Conservation (phyloP, 176 grass and related monocot species). For the Musa itinerans region DNA sequence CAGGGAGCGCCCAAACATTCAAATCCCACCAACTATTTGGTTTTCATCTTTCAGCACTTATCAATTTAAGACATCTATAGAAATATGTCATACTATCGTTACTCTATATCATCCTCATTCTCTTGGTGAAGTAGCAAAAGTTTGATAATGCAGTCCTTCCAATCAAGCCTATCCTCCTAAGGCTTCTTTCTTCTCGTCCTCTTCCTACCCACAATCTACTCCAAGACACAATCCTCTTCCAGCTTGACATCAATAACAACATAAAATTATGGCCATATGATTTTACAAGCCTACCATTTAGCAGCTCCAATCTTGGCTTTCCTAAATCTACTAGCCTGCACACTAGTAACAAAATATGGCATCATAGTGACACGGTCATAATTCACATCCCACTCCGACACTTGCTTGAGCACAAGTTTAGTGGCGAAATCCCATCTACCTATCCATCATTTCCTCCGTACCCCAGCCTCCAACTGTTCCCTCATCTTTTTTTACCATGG, state of each 20-base stretch:
- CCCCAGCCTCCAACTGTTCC: constrained; percentile 32
- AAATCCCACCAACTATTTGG: too few relatives aligned
- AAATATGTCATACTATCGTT: constrained; percentile 72
- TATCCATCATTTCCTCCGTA: constrained; percentile 23
- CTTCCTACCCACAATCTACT: constrained; percentile 6
- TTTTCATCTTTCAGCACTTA: constrained; percentile 11
- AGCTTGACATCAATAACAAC: not conserved
- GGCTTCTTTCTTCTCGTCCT: constrained; percentile 22
- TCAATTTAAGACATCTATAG: constrained; percentile 54
- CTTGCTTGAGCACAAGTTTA: constrained; percentile 32
- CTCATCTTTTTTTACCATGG: constrained; percentile 12
- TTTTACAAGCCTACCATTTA: constrained; percentile 48
- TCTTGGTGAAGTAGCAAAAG: constrained; percentile 62
- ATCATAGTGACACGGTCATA: constrained; percentile 46
- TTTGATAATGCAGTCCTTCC: constrained; percentile 77
- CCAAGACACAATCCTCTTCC: constrained; percentile 6
- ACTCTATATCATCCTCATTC: constrained; percentile 63
- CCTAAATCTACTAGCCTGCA: constrained; percentile 38
- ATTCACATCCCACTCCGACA: constrained; percentile 47
- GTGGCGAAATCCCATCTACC: constrained; percentile 36
- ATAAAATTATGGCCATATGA: constrained; percentile 34
- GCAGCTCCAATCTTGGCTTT: constrained; percentile 67
- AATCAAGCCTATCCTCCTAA: constrained; percentile 34
- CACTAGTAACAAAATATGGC: constrained; percentile 46
- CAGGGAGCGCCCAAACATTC: too few relatives aligned